These are phyloP conservation scores for Botrytis byssoidea DNA, from an alignment of 2,329 filamentous ascomycete species.

Conservation along the genomic window DNA sequence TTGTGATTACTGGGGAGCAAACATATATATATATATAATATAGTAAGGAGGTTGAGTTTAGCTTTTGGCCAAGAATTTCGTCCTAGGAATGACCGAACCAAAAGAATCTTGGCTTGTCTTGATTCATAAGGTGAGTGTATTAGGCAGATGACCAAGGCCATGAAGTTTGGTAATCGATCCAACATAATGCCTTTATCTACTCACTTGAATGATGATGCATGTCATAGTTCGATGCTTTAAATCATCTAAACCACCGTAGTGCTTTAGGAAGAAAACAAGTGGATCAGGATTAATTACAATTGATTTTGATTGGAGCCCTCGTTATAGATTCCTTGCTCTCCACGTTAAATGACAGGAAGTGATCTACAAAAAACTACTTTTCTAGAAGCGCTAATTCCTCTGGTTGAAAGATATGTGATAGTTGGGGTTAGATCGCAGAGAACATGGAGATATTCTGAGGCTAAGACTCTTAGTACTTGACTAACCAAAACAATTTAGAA, in stretches of 20 bases:
- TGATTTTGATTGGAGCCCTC: neutral
- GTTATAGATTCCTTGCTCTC: neutral
- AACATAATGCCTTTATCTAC: neutral
- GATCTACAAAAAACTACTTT: neutral
- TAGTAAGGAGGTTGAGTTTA: neutral
- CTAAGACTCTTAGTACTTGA: neutral
- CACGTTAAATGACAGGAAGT: neutral
- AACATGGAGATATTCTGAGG: neutral
- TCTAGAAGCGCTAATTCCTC: neutral
- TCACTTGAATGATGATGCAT: neutral
- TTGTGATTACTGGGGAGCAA: neutral
- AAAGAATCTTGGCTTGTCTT: neutral
- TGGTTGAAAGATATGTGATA: neutral
- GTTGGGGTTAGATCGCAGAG: neutral
- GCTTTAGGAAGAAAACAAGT: neutral
- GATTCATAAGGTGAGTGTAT: neutral
- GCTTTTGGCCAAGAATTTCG: neutral
- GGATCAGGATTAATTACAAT: neutral
- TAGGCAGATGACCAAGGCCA: neutral
- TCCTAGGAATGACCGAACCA: neutral
- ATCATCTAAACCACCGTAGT: neutral
- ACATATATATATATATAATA: neutral
- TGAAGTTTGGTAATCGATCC: neutral
- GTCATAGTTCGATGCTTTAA: neutral
- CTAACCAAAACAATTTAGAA: neutral